A percentile compares a stretch with the other conserved stretches of the same genome.
These are phyloP conservation scores for Amanita molliuscula DNA, from an alignment of 768 basidiomycete genomes.

Conservation along the genomic window DNA sequence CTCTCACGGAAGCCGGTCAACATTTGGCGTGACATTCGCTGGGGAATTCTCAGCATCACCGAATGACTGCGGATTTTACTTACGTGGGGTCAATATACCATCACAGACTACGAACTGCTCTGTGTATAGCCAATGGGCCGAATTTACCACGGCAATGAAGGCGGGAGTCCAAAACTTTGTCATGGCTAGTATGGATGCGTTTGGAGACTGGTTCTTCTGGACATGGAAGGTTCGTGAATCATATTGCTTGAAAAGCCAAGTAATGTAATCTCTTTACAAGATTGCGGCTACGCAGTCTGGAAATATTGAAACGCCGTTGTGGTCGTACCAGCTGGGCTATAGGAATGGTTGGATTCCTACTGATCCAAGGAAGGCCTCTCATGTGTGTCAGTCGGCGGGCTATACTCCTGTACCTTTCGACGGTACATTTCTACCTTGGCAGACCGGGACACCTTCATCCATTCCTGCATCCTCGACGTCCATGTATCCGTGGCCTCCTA, in stretches of 20 bases:
- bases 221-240: slow-evolving; percentile 28
- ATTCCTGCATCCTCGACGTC: slow-evolving; percentile 28
- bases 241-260: background rate
- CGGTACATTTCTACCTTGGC: slow-evolving; percentile 38
- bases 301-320: slow-evolving; percentile 24
- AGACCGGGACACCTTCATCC: slow-evolving; percentile 48
- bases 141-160: slow-evolving; percentile 33
- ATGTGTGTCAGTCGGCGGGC: slow-evolving; percentile 49
- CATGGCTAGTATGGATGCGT: slow-evolving; percentile 33
- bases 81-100: slow-evolving; percentile 22
- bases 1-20: slow-evolving; percentile 19
- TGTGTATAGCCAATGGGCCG: slow-evolving; percentile 41
- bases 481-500: slow-evolving; percentile 44
- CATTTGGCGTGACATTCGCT: slow-evolving; percentile 61
- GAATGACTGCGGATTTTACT: slow-evolving; percentile 46
- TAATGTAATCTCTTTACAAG: slow-evolving; percentile 9
- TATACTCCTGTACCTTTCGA: slow-evolving; percentile 19
- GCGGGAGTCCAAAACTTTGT: slow-evolving; percentile 42
- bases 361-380: slow-evolving; percentile 55
- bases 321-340: slow-evolving; percentile 38
- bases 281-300: slow-evolving; percentile 36
- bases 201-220: slow-evolving; percentile 37
- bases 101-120: slow-evolving; percentile 25
- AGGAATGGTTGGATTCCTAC: slow-evolving; percentile 68
- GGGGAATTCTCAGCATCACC: slow-evolving; percentile 70